phyloP scores from a whole-genome alignment of 805 yeast species.

The Saccharomycopsis malanga region DNA sequence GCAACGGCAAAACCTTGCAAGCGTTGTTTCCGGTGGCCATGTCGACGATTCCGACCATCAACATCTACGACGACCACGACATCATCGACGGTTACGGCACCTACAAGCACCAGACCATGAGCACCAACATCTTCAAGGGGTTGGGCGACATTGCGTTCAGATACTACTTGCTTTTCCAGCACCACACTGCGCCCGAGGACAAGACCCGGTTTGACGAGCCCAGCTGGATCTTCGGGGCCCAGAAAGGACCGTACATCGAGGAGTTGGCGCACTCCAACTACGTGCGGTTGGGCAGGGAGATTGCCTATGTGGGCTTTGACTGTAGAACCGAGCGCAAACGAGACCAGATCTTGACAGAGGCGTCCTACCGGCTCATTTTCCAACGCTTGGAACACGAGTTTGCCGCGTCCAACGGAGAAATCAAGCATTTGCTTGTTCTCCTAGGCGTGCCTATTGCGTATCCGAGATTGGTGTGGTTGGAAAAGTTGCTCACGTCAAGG shows the following conservation, averaged over 20 bases:
- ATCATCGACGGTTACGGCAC: constrained; percentile 96
- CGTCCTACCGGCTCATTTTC: constrained; percentile 57
- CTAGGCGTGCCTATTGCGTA: constrained; percentile 94
- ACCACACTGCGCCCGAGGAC: constrained; percentile 53
- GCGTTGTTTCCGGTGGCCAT: constrained; percentile 63
- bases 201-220: constrained; percentile 35
- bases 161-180: constrained; percentile 89
- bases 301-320: constrained; percentile 75
- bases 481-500: constrained; percentile 58
- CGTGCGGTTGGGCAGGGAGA: constrained; percentile 65
- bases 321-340: constrained; percentile 86
- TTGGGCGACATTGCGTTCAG: constrained; percentile 77
- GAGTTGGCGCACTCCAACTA: constrained; percentile 62
- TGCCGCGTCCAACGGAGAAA: constrained; percentile 32
- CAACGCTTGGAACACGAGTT: constrained; percentile 53
- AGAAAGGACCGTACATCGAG: constrained; percentile 61
- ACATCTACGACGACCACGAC: constrained; percentile 92
- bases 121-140: constrained; percentile 54
- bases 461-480: constrained; percentile 90
- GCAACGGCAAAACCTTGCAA: constrained; percentile 59
- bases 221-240: constrained; percentile 56
- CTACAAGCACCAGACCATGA: constrained; percentile 70
- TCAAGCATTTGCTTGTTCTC: constrained; percentile 74
- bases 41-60: constrained; percentile 78
- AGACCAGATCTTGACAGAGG: constrained; percentile 44